phyloP scores from a whole-genome alignment of 75 land plant species.

The Isoetes taiwanensis region DNA sequence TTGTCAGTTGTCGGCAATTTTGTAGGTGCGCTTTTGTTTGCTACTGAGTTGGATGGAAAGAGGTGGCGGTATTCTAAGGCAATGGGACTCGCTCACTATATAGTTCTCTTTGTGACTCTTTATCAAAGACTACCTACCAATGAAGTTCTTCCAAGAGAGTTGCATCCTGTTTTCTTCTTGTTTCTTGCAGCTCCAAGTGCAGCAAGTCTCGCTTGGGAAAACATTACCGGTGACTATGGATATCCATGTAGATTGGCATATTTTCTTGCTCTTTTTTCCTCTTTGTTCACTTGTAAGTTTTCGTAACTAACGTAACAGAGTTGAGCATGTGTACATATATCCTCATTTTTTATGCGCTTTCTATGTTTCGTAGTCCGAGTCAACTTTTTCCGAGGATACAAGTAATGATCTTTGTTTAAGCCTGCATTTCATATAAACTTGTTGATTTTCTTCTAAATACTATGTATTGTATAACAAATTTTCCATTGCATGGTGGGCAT shows the following conservation, averaged over 20 bases:
- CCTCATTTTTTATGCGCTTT: no score
- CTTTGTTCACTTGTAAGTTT: not conserved
- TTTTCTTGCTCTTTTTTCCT: not conserved
- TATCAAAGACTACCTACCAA: not conserved
- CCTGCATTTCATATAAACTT: no score
- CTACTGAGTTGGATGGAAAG: not conserved
- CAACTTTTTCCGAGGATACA: not conserved
- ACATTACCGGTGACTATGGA: not conserved
- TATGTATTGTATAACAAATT: no score
- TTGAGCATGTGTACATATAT: no score
- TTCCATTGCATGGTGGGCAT: no score
- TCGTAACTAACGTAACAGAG: no score
- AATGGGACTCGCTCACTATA: not conserved
- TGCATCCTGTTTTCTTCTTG: conserved; percentile 5
- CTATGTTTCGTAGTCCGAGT: not conserved
- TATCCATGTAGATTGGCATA: not conserved
- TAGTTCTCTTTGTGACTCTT: not conserved
- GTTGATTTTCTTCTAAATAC: no score
- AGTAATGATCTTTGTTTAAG: no score
- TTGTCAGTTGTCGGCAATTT: not conserved
- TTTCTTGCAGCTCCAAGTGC: not conserved
- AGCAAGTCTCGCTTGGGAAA: not conserved
- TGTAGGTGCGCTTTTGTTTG: not conserved
- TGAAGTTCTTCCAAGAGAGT: not conserved
- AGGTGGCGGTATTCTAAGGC: not conserved